These are phyloP conservation scores for Schizothecium vesticola DNA, from an alignment of 495 filamentous ascomycete genomes.

Conservation along the genomic window DNA sequence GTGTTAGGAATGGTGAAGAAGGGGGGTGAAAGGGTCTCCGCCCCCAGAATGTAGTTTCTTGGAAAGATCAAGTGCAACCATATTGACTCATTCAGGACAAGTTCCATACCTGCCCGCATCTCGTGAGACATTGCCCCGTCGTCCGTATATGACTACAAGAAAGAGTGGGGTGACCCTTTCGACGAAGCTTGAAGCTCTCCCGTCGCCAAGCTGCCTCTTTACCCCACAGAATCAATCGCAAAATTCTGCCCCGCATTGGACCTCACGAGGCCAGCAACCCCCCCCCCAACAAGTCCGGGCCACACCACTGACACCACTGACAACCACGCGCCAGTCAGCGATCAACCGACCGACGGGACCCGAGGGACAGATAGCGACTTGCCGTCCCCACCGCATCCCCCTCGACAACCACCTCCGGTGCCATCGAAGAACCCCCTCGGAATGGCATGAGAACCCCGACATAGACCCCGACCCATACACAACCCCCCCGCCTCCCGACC, in stretches of 20 bases:
- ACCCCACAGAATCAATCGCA: conserved; percentile 1
- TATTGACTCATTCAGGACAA: neutral
- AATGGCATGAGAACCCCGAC: neutral
- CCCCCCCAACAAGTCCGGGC: neutral
- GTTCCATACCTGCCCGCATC: neutral
- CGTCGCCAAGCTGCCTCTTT: neutral
- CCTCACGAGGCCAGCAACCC: neutral
- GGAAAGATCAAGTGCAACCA: neutral
- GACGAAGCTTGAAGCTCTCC: neutral
- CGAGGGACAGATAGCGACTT: neutral
- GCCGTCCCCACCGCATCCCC: neutral
- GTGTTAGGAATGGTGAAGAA: neutral
- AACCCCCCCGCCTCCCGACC: conserved; percentile 12
- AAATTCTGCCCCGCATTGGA: conserved; percentile 5
- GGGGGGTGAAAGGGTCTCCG: neutral
- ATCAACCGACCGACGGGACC: neutral
- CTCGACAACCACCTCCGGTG: neutral
- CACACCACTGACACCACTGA: neutral
- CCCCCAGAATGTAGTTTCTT: neutral
- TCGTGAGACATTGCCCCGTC: neutral
- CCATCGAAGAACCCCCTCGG: neutral
- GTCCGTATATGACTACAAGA: neutral
- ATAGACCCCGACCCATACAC: neutral
- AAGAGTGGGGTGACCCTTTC: neutral
- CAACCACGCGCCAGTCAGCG: neutral